phyloP scores from a whole-genome alignment of 139 green algal genomes.

The Desmodesmus armatus region DNA sequence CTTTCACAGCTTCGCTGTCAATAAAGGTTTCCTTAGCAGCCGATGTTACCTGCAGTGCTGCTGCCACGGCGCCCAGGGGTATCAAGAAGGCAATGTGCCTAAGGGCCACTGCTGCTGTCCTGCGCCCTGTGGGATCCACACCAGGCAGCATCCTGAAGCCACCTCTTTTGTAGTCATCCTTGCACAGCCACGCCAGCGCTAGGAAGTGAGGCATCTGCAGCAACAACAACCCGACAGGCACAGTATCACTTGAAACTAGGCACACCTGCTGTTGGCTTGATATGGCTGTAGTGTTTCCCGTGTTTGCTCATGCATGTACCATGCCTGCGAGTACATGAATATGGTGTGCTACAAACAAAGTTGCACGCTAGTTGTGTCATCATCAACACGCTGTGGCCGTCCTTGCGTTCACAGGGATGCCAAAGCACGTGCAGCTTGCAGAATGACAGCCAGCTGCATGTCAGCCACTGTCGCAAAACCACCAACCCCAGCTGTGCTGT shows the following conservation, averaged over 20 bases:
- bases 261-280: background rate
- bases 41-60: constrained; percentile 46
- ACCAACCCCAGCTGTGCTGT: background rate
- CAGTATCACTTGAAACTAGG: background rate
- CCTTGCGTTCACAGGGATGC: no score
- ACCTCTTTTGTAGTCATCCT: constrained; percentile 89
- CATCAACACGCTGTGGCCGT: no score
- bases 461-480: background rate
- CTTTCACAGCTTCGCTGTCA: no score
- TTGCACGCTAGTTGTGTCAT: no score
- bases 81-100: constrained; percentile 92
- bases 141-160: constrained; percentile 93
- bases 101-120: constrained; percentile 85
- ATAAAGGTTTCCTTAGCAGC: no score
- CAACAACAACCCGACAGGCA: background rate
- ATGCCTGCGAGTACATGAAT: no score
- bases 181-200: constrained; percentile 95
- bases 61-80: constrained; percentile 81
- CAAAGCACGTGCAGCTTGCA: no score
- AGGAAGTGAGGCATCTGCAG: constrained; percentile 98
- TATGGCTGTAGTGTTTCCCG: no score
- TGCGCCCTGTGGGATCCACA: constrained; percentile 84
- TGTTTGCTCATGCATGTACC: no score
- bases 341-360: no score
- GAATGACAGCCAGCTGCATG: no score